These are phyloP conservation scores for Geotrichum reessii DNA, from an alignment of 1,139 yeast species.

Conservation along the genomic window DNA sequence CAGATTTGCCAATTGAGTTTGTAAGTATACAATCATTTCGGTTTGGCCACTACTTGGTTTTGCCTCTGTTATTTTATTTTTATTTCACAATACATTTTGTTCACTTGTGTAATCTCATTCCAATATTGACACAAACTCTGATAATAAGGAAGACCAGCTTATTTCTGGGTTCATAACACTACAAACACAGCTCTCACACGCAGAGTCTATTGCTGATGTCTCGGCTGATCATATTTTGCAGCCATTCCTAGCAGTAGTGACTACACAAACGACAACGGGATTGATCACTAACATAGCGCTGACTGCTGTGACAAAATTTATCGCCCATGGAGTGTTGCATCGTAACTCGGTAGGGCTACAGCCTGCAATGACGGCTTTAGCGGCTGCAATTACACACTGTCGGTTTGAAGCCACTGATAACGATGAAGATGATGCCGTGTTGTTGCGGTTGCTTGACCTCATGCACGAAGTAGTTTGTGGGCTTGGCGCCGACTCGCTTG, in stretches of 20 bases:
- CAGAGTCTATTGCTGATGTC: constrained; percentile 48
- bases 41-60: background rate
- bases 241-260: constrained; percentile 79
- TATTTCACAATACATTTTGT: background rate
- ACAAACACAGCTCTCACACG: constrained; percentile 60
- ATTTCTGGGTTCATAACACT: constrained; percentile 79
- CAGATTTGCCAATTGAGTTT: constrained; percentile 16
- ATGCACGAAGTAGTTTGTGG: constrained; percentile 62
- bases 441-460: constrained; percentile 71
- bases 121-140: background rate
- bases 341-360: constrained; percentile 44
- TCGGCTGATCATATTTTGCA: constrained; percentile 71
- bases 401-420: constrained; percentile 95
- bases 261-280: constrained; percentile 81
- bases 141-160: constrained; percentile 50
- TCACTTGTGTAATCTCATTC: background rate
- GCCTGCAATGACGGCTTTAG: constrained; percentile 50
- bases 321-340: constrained; percentile 53
- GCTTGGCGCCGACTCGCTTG: constrained; percentile 54
- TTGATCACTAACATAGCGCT: constrained; percentile 77
- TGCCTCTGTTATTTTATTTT: too few species aligned
- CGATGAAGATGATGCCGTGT: constrained; percentile 83
- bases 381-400: constrained; percentile 83
- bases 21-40: background rate
- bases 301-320: constrained; percentile 64